Base-by-base conservation (phyloP, 208 protist genomes). In the Acanthamoeba royreba region DNA sequence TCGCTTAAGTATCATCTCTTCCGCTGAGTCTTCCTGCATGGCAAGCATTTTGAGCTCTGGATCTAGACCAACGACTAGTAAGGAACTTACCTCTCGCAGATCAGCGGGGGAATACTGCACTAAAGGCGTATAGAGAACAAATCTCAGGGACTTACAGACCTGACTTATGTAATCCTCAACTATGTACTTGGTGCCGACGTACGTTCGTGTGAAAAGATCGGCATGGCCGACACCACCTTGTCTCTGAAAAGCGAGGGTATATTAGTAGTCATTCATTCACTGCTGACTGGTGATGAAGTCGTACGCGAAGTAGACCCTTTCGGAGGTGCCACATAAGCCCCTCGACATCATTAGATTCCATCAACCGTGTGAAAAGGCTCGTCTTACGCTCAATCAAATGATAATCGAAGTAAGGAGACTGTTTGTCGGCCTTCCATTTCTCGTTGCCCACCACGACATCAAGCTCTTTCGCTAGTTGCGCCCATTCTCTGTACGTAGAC, bases 171-270 rank as follows among this genome's bases (percentile, higher is more conserved):
- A 96, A 25, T 95, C 69, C 45, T 96, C 95, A 38, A 96, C 95
- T 4, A 96, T 33, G 7, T 90, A 42, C 63, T 96, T 96, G 17
- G 95, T 96, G 19, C 95, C 95, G 2, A 95, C 45, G 45, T 94
- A n/a, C 43, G 53, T 88, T 15, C 74, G 33, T 2, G 17, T 31
- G 49, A 86, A 95, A 13, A 96, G 92, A 19, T 49, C 33, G 8
- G 79, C 61, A 79, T 96, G 94, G 19, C 74, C 63, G 17, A 96
- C 95, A 42, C 92, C 92, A 25, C 79, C 94, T 35, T 94, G 47
- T 45, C 95, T 94, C 25, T 94, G 42, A 42, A 46, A 79, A 45
- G 38, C 38, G 35, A 42, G 7, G 1, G 13, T 47, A n/a, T 17
- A 42, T 47, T 47, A 40, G 31, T 17, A 28, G 8, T 11, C 22